These are phyloP conservation scores for Russula emetica DNA, from an alignment of 768 basidiomycete species.

Conservation along the genomic window DNA sequence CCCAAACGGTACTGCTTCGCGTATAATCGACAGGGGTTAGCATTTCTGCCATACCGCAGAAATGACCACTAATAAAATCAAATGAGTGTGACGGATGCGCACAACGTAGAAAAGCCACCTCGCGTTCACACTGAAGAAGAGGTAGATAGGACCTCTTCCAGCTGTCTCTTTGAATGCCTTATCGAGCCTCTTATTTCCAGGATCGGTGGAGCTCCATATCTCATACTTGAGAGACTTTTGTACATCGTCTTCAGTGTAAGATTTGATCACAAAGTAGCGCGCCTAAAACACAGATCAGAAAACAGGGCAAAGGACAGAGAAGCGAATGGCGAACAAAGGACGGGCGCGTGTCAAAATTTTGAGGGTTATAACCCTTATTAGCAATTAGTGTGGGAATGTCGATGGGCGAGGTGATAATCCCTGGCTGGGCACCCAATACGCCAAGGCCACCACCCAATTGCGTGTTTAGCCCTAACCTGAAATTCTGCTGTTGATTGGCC, in stretches of 20 bases:
- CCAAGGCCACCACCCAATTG: constrained; percentile 42
- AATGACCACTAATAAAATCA: constrained; percentile 66
- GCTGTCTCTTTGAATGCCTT: constrained; percentile 96
- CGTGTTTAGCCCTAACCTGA: constrained; percentile 24
- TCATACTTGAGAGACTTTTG: constrained; percentile 98
- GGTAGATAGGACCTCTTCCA: constrained; percentile 89
- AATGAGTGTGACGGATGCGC: background rate
- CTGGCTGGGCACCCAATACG: constrained; percentile 35
- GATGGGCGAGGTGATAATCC: constrained; percentile 59
- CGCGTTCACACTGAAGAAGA: constrained; percentile 98
- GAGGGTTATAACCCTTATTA: constrained; percentile 87
- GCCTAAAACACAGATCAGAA: constrained; percentile 47
- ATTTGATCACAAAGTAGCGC: constrained; percentile 96
- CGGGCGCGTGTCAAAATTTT: constrained; percentile 77
- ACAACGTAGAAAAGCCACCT: constrained; percentile 40
- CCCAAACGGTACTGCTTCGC: constrained; percentile 95
- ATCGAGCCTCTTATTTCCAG: constrained; percentile 95
- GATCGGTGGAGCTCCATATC: constrained; percentile 96
- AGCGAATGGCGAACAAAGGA: constrained; percentile 52
- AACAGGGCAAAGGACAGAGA: constrained; percentile 6
- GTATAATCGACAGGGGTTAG: constrained; percentile 92
- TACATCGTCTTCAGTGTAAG: constrained; percentile 98
- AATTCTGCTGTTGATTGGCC: constrained; percentile 40
- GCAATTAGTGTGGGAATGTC: constrained; percentile 84
- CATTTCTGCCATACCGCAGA: constrained; percentile 99